phyloP scores from a whole-genome alignment of 352 stramenopile genomes.

The Heterotrichella gracilis region DNA sequence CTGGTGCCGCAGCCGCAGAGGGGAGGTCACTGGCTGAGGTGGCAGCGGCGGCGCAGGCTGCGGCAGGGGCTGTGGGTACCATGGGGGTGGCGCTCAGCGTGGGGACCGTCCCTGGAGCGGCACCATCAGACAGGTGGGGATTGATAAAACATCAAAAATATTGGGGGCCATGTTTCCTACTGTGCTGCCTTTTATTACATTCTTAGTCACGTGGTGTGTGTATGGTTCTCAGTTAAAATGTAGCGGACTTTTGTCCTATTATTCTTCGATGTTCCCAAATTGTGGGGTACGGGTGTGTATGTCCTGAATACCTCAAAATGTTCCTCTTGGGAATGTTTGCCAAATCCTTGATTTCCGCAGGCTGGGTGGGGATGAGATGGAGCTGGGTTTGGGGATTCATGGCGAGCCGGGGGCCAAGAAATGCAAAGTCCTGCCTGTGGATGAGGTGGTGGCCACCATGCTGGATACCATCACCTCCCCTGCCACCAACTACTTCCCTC shows the following conservation, averaged over 20 bases:
- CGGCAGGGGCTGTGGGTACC: slow-evolving; percentile 39
- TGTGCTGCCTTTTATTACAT: too few species aligned
- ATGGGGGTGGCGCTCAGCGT: slow-evolving; percentile 66
- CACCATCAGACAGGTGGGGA: slow-evolving; percentile 30
- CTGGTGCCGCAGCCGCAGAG: slow-evolving; percentile 39
- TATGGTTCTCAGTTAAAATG: neutral
- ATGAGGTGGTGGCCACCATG: slow-evolving; percentile 26
- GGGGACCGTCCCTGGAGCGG: slow-evolving; percentile 59
- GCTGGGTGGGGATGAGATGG: too few species aligned
- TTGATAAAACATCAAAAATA: slow-evolving; percentile 19
- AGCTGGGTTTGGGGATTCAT: slow-evolving; percentile 76
- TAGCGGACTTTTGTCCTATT: neutral
- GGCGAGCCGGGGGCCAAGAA: slow-evolving; percentile 44
- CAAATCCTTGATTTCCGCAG: slow-evolving; percentile 2
- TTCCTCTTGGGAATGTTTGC: slow-evolving; percentile 10
- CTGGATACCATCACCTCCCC: slow-evolving; percentile 16
- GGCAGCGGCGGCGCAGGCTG: slow-evolving; percentile 27
- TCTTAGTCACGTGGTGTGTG: too few species aligned
- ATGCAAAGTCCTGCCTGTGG: slow-evolving; percentile 23
- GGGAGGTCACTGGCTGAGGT: slow-evolving; percentile 28
- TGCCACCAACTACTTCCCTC: too few species aligned
- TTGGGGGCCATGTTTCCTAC: too few species aligned
- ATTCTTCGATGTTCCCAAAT: neutral
- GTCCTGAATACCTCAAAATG: neutral
- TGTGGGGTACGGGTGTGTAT: neutral